These are phyloP conservation scores for Xylaria grammica DNA, from an alignment of 495 filamentous ascomycete genomes.

Conservation along the genomic window DNA sequence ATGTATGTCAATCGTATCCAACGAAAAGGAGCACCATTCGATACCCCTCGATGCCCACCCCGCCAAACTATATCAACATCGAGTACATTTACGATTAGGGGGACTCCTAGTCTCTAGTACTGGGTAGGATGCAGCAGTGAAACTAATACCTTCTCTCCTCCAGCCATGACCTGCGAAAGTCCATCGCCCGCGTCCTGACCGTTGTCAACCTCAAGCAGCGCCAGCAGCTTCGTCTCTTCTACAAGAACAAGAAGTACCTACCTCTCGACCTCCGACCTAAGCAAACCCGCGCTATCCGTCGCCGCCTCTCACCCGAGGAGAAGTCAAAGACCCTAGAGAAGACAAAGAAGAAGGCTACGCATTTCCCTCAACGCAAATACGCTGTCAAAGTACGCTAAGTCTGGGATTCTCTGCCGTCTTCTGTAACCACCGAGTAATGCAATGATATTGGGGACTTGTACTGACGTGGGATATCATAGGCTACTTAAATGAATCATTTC, in stretches of 20 bases:
- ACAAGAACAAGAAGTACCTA: constrained; percentile 99
- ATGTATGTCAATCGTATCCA: constrained; percentile 70
- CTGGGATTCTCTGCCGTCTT: neutral
- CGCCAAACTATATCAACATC: constrained; percentile 17
- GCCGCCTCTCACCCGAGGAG: constrained; percentile 90
- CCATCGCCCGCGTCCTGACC: constrained; percentile 95
- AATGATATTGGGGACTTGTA: neutral
- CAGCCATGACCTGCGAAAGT: constrained; percentile 99
- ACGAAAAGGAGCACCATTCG: constrained; percentile 4
- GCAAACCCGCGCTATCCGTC: constrained; percentile 93
- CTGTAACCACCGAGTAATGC: no score
- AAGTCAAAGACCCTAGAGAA: constrained; percentile 78
- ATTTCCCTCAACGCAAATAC: constrained; percentile 98
- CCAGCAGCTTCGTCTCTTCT: constrained; percentile 96
- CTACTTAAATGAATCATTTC: constrained; percentile 33
- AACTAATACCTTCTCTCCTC: constrained; percentile 8
- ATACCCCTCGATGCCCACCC: constrained; percentile 24
- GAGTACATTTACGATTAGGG: neutral
- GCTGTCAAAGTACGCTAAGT: constrained; percentile 83
- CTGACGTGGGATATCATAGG: constrained; percentile 20
- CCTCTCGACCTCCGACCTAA: constrained; percentile 96
- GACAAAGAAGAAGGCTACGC: constrained; percentile 88
- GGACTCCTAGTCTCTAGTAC: neutral
- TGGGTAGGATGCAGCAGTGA: neutral
- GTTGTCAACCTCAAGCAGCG: constrained; percentile 99